Base-by-base conservation (phyloP, 768 basidiomycete species). In the Boletus pseudopeckii region DNA sequence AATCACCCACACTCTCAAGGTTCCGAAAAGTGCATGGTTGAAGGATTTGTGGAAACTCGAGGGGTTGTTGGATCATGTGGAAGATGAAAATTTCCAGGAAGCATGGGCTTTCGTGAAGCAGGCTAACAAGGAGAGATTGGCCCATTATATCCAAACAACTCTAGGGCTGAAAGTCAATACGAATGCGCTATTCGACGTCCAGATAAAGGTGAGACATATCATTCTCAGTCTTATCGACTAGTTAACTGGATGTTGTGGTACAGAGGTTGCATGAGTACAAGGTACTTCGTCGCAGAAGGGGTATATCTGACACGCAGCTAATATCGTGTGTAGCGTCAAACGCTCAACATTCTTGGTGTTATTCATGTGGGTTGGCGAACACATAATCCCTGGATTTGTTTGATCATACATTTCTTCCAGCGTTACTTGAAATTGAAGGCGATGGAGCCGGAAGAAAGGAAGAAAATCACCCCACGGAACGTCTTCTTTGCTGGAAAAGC, bases 401-500 rank as follows among this genome's bases (percentile, higher is more conserved):
- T 17, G 9, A 13, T 41, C 55, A 52, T 40, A 54, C 33, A 1
- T 46, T 14, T n/a, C 40, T 40, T 58, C 42, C 67, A 93, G 86
- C 81, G 92, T 45, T 97, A 96, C 73, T 74, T 94, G 46, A 73
- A 72, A 10, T 70, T 97, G 71, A 98, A 98, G 75, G 77, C 70
- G 32, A 83, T 96, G 84, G 77, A 78, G 2, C 80, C 89, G 0
- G 85, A 72, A 28, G 85, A 97, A 68, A 82, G 89, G 64, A 88
- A 88, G 76, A 90, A 89, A 68, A 81, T 88, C 59, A 84, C 81
- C 60, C 88, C 84, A n/a, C 82, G 85, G 48, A 93, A 92, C 18
- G 88, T 92, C n/a, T 90, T 99, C 78, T 98, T 99, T 59, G 96
- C 92, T 32, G 96, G 97, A 58, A 98, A 98, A 70, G 94, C 96